Base-by-base conservation (phyloP, 2,329 filamentous ascomycete genomes). In the Epichloe elymi region DNA sequence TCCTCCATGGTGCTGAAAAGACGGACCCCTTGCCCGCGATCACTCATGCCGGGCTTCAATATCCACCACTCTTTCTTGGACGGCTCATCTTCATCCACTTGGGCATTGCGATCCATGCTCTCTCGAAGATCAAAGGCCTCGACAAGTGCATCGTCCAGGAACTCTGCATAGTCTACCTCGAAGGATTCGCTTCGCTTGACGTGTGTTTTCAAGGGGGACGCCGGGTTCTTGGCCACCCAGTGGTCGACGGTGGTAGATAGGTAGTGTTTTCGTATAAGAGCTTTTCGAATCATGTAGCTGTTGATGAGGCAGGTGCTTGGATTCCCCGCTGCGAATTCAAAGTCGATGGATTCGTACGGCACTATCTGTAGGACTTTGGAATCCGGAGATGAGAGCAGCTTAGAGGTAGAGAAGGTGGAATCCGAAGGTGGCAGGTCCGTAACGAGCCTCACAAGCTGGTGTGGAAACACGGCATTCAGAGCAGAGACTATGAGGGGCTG, bases 121-220 rank as follows among this genome's bases (percentile, higher is more conserved):
- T 88, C 87, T 19, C 83, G 76, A 48, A 98, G 69, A 61, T 97
- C 93, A 65, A 85, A 97, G 0, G 86, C 86, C 65, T 98, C 93
- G 2, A 95, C 75, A 7, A 98, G 72, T 0, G 93, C 87, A 59
- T 98, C 93, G 56, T 97, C 93, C 14, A 98, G 71, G 61, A 97
- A 98, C 70, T 98, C 93, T 1, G 90, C 89, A 63, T 93, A 98
- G 66, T 98, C 93, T 7, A 98, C 76, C 67, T 98, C 93, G 58
- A 98, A 95, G 41, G 88, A 81, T 56, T 94, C 87, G 42, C 82
- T 82, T 2, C 83, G 79, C 64, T 88, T 86, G 50, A 95, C 80
- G 61, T 93, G 85, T 1, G 71, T 70, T 52, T 71, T 75, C 12
- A 98, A 73, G 5, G 83, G 83, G 10, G 83, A 88, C 0, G 74